Conservation (phyloP, 371 early-diverging fungal genomes). For the Mucor velutinosus region DNA sequence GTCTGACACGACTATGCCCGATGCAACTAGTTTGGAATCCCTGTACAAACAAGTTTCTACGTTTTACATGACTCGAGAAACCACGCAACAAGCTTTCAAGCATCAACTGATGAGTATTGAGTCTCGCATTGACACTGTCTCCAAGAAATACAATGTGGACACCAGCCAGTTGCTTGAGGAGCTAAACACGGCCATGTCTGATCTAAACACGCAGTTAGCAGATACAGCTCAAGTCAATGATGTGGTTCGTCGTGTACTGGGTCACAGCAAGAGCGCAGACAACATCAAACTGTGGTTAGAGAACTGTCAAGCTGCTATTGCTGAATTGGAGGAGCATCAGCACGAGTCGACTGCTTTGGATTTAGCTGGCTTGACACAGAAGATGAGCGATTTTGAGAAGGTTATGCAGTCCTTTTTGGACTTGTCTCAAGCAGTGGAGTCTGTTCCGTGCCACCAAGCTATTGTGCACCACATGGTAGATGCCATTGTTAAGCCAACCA, state of each 20-base stretch:
- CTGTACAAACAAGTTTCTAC: not conserved
- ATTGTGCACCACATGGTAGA: not conserved
- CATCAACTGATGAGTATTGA: not conserved
- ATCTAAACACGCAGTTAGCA: not conserved
- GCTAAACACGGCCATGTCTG: not conserved
- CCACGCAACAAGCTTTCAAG: not conserved
- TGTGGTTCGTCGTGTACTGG: conserved; percentile 26
- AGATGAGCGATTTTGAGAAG: conserved; percentile 28
- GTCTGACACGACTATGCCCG: not conserved
- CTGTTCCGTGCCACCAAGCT: not conserved
- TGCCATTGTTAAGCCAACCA: not conserved
- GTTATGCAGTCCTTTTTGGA: conserved; percentile 33
- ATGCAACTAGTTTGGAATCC: not conserved
- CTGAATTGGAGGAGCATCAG: not conserved
- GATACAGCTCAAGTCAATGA: conserved; percentile 12
- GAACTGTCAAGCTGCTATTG: conserved; percentile 34
- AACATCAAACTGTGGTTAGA: conserved; percentile 38
- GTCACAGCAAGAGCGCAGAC: conserved; percentile 35
- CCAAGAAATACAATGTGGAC: not conserved
- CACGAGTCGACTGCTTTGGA: conserved; percentile 25
- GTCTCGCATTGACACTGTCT: not conserved
- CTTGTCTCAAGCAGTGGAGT: conserved; percentile 12
- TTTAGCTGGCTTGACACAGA: conserved; percentile 26
- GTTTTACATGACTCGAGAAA: not conserved
- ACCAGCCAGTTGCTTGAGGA: not conserved